These are phyloP conservation scores for Mycosphaerella arachidis DNA, from an alignment of 2,329 filamentous ascomycete species.

Conservation along the genomic window DNA sequence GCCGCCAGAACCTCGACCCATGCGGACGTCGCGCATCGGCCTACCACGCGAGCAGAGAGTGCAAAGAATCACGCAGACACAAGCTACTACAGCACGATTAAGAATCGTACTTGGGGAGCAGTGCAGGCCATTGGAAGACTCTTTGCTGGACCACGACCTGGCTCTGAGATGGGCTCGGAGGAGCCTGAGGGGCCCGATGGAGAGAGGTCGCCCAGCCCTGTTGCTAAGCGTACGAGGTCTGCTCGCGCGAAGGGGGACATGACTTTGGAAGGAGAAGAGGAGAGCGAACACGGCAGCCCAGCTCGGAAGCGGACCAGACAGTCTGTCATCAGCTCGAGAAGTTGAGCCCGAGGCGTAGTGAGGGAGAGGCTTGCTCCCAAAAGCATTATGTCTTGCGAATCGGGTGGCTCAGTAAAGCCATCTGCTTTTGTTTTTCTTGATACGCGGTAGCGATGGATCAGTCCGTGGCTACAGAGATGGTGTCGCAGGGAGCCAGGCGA, in stretches of 20 bases:
- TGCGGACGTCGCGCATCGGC: background rate
- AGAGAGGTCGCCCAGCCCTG: background rate
- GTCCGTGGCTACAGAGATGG: background rate
- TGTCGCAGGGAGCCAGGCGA: background rate
- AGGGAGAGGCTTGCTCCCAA: background rate
- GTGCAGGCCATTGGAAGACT: background rate
- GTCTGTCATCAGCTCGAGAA: conserved; percentile 1
- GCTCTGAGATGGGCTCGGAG: background rate
- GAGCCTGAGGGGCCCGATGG: background rate
- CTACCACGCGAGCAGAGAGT: background rate
- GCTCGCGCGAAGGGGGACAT: background rate
- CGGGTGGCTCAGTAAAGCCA: background rate
- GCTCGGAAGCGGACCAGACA: background rate
- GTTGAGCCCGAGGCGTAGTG: background rate
- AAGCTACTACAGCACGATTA: conserved; percentile 2
- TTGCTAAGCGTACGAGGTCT: background rate
- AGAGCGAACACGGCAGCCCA: background rate
- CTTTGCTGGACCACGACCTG: background rate
- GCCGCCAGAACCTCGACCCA: background rate
- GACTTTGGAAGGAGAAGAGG: background rate
- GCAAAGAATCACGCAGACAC: background rate
- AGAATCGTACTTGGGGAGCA: conserved; percentile 2
- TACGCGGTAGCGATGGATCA: background rate
- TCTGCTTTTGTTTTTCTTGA: background rate
- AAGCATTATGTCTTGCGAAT: background rate